These are phyloP conservation scores for Hypoxylon sp. DNA, from an alignment of 2,329 filamentous ascomycete species.

Conservation along the genomic window DNA sequence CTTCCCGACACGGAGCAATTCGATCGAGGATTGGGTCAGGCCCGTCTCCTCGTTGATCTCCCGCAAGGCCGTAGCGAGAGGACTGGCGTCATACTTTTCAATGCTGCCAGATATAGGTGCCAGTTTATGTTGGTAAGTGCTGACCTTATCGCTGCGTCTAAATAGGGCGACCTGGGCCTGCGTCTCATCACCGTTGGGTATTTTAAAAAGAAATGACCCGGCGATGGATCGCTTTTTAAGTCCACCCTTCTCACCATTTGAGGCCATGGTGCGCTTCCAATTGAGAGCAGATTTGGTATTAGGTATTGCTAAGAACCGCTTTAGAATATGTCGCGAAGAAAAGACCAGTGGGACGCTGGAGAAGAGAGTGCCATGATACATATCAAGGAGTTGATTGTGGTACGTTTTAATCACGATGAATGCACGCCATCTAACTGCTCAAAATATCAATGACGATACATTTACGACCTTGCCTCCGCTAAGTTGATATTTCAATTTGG, in stretches of 20 bases:
- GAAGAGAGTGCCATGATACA: slow-evolving; percentile 39
- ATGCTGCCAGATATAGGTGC: slow-evolving; percentile 75
- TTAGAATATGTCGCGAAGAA: slow-evolving; percentile 10
- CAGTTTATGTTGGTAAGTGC: slow-evolving; percentile 72
- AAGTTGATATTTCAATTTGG: not conserved
- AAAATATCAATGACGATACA: slow-evolving; percentile 1
- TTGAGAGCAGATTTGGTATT: not conserved
- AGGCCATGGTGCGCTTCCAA: slow-evolving; percentile 41
- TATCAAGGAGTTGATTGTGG: slow-evolving; percentile 11
- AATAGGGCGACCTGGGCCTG: slow-evolving; percentile 72
- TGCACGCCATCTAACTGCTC: not conserved
- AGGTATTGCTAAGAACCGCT: not conserved
- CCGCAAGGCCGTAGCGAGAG: slow-evolving; percentile 71
- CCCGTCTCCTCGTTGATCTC: slow-evolving; percentile 75
- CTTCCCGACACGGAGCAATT: slow-evolving; percentile 70
- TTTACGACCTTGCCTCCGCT: not conserved
- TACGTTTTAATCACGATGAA: slow-evolving; percentile 24
- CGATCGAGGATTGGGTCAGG: slow-evolving; percentile 63
- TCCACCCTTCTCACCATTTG: slow-evolving; percentile 17
- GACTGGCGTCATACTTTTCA: slow-evolving; percentile 65
- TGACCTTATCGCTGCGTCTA: slow-evolving; percentile 70
- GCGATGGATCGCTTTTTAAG: slow-evolving; percentile 61
- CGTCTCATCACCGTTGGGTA: slow-evolving; percentile 54
- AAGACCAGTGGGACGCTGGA: slow-evolving; percentile 10
- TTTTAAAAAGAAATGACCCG: slow-evolving; percentile 67